Base-by-base conservation (phyloP, 1,139 yeast genomes). In the Lipomyces yarrowii region DNA sequence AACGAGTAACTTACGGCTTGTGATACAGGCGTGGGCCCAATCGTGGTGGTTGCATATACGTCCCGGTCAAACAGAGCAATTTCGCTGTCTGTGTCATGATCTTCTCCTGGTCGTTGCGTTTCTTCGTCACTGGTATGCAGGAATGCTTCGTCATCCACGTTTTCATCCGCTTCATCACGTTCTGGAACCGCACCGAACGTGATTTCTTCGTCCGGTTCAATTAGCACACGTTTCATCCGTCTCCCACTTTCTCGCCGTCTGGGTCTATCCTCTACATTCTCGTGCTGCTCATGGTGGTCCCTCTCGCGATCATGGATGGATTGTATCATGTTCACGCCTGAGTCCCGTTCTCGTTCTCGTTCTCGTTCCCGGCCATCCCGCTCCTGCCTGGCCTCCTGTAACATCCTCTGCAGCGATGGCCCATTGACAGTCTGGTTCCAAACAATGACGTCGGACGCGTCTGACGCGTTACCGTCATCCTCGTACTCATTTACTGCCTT, bases 11-110 rank as follows among this genome's bases (percentile, higher is more conserved):
- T n/a, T 42, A 42, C 48, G 4, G 48, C 48, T 42, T 42, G 48
- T n/a, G 48, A 42, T 11, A 42, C 37, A 23, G 56, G 62, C 7
- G 60, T 59, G 11, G 62, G 62, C 11, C 53, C 62, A 53, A 59
- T 35, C 21, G 15, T 23, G n/a, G 56, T 23, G 13, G 32, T 18
- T 26, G 51, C 37, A 18, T 55, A 57, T 8, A n/a, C 48, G 39
- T 52, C 61, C 6, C n/a, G 32, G 23, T 18, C 61, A 46, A 58
- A 46, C 32, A 58, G 21, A 10, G 23, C 23, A 7, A 18, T 32
- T 10, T 46, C 61, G 30, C 55, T 30, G 46, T 59, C 62, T 13
- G 3, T 8, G 18, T 5, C 51, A 11, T 26, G 2, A 2, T 7
- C 39, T 15, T 52, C 55, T n/a, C 48, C 48, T 18, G n/a, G 21